These are phyloP conservation scores for Aspergillus vadensis DNA, from an alignment of 2,329 filamentous ascomycete species.

Conservation along the genomic window DNA sequence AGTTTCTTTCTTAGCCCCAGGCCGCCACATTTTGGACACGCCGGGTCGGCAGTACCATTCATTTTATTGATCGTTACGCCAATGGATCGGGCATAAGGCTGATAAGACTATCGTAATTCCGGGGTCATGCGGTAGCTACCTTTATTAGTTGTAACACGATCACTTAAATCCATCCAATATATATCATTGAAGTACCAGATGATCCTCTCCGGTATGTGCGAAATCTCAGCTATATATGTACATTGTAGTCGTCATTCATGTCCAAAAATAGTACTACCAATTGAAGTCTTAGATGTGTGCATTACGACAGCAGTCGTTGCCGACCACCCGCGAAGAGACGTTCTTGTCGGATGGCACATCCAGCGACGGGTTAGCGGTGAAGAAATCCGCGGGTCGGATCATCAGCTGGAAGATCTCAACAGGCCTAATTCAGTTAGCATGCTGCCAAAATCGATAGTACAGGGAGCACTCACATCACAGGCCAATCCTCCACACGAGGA, in stretches of 20 bases:
- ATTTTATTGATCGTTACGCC: too few species aligned
- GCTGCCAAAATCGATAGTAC: neutral
- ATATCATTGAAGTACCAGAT: neutral
- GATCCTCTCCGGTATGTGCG: too few species aligned
- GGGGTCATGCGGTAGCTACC: too few species aligned
- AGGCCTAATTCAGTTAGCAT: constrained; percentile 29
- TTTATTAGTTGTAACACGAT: too few species aligned
- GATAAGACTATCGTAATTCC: neutral
- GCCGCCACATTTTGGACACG: too few species aligned
- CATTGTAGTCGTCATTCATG: constrained; percentile 10
- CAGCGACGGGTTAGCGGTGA: constrained; percentile 55
- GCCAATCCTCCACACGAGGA: constrained; percentile 48
- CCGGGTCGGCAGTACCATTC: too few species aligned
- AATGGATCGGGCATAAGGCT: neutral
- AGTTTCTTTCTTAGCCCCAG: neutral
- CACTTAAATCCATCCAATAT: neutral
- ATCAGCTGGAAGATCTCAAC: constrained; percentile 43
- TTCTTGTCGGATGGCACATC: constrained; percentile 53
- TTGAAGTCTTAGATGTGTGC: constrained; percentile 31
- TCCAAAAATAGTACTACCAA: neutral
- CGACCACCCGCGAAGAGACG: constrained; percentile 32
- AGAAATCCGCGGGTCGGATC: constrained; percentile 57
- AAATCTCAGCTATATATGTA: constrained; percentile 7
- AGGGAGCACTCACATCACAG: constrained; percentile 40
- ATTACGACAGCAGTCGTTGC: constrained; percentile 36